A percentile compares a stretch with the other conserved stretches of the same genome.
phyloP scores from a whole-genome alignment of 495 filamentous ascomycete species.

The Cetradonia linearis region DNA sequence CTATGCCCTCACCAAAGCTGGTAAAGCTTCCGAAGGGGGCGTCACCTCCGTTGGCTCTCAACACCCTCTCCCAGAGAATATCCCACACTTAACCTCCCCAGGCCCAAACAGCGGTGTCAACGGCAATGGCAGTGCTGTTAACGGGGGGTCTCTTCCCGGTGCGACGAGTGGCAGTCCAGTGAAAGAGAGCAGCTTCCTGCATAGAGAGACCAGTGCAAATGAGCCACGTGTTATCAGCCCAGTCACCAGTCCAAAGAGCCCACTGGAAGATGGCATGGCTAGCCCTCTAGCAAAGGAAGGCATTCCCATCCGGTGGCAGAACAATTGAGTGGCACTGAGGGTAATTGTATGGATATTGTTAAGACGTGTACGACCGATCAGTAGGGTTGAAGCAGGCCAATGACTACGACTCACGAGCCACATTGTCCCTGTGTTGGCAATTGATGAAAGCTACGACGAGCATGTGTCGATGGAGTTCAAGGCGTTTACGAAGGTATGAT shows the following conservation, averaged over 20 bases:
- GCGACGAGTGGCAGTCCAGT: slow-evolving; percentile 64
- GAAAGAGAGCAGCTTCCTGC: slow-evolving; percentile 76
- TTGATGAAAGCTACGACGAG: not conserved
- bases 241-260: slow-evolving; percentile 25
- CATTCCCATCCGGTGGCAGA: slow-evolving; percentile 53
- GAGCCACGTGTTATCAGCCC: slow-evolving; percentile 32
- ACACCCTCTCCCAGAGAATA: slow-evolving; percentile 90
- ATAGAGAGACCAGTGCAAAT: slow-evolving; percentile 64
- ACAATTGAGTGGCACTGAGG: slow-evolving; percentile 6
- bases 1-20: slow-evolving; percentile 96
- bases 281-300: slow-evolving; percentile 43
- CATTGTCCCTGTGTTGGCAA: not conserved
- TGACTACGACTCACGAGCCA: slow-evolving; percentile 9
- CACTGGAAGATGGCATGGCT: slow-evolving; percentile 35
- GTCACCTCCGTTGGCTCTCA: slow-evolving; percentile 87
- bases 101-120: slow-evolving; percentile 36
- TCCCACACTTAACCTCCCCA: slow-evolving; percentile 79
- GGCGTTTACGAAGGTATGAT: slow-evolving; percentile 1
- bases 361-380: not conserved
- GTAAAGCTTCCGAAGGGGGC: slow-evolving; percentile 89
- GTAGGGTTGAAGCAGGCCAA: not conserved
- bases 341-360: not conserved
- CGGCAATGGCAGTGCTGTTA: slow-evolving; percentile 30
- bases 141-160: slow-evolving; percentile 40
- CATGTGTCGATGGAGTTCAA: not conserved